phyloP scores from a whole-genome alignment of 2,329 filamentous ascomycete species.

The Talaromyces sp. region DNA sequence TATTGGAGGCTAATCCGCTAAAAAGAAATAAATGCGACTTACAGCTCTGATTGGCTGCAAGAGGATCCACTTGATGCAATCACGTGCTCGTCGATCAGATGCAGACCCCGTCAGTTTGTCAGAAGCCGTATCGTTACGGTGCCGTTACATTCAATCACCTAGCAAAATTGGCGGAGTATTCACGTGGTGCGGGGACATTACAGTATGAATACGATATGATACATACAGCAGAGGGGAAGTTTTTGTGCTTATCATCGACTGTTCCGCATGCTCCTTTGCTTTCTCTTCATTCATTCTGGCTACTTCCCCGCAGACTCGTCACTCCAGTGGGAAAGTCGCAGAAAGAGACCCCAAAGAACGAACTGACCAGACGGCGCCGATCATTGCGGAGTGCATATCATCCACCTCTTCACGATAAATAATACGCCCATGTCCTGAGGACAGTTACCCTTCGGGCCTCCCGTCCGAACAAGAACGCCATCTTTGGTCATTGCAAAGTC shows the following conservation, averaged over 20 bases:
- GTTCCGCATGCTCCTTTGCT: neutral
- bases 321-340: neutral
- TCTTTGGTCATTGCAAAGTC: neutral
- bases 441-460: neutral
- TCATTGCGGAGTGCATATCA: constrained; percentile 4
- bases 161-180: neutral
- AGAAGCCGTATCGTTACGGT: neutral
- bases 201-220: neutral
- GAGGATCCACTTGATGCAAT: neutral
- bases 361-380: neutral
- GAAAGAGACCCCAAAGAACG: neutral
- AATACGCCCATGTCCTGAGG: neutral
- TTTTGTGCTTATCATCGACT: constrained; percentile 3
- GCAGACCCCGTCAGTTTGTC: neutral
- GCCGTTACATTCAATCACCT: neutral
- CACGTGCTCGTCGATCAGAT: constrained; percentile 3
- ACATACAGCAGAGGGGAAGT: neutral
- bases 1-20: neutral
- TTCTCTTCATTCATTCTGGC: neutral
- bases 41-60: neutral
- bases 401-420: neutral
- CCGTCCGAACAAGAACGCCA: constrained; percentile 8
- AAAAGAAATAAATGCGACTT: neutral
- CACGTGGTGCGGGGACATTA: constrained; percentile 17
- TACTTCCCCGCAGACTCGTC: neutral